Base-by-base conservation (phyloP, 2,329 filamentous ascomycete genomes). In the Leptographium flavum region DNA sequence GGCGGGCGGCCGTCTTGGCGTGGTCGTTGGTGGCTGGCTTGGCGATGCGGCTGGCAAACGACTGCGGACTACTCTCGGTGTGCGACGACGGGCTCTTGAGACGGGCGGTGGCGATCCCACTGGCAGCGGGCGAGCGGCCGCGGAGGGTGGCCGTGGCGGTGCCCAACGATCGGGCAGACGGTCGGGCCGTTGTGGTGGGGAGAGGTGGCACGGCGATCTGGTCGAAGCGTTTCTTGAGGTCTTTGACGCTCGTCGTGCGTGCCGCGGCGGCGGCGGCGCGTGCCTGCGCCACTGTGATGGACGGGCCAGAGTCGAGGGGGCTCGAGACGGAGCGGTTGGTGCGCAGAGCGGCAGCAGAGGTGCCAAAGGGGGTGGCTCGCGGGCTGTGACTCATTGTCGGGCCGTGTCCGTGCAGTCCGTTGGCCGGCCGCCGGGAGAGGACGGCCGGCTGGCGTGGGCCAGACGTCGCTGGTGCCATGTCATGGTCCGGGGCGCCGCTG, bases 171-270 rank as follows among this genome's bases (percentile, higher is more conserved):
- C 23, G 10, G 1, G 15, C 15, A 30, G 39, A 15, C 21, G 45
- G 5, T 17, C 15, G 5, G 19, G 9, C 3, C 22, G 28, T 3
- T 7, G 40, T 32, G 17, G 33, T 9, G 8, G 31, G 19, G 33
- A 28, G 6, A 6, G 30, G 21, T 39, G 35, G 32, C 2, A 53
- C 37, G 60, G 54, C 49, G 60, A 50, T 77, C 56, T 80, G 76
- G 60, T 90, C 83, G 63, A 90, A 92, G 45, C 75, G 79, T 61
- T 81, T 85, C 55, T 84, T 79, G 50, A 92, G 68, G 57, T 92
- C 84, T 63, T 81, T 86, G 53, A 92, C 83, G 49, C 81, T 88
- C n/a, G 78, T 70, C 52, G 81, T 72, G 7, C 35, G n/a, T 37
- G 57, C 52, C 11, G 54, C 44, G 10, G 47, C 47, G 21, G 47